These are phyloP conservation scores for Schizochytrium sp. DNA, from an alignment of 108 stramenopile species.

Conservation along the genomic window DNA sequence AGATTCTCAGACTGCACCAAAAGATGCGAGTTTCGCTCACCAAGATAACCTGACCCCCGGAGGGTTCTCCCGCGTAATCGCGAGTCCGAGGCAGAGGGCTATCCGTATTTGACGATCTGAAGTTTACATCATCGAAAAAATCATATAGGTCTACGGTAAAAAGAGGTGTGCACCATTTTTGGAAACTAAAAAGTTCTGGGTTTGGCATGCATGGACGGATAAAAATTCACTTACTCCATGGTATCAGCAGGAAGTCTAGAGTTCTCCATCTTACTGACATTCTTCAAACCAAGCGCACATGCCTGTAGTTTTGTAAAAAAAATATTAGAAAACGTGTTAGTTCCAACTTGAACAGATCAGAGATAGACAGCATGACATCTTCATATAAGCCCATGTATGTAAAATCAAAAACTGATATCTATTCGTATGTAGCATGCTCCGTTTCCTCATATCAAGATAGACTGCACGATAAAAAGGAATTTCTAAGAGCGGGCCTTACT, in stretches of 20 bases:
- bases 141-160: background rate
- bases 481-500: background rate
- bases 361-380: no score
- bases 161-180: background rate
- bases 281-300: background rate
- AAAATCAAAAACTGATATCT: no score
- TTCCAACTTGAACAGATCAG: background rate
- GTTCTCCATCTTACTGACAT: background rate
- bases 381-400: no score
- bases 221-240: background rate
- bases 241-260: conserved; percentile 18
- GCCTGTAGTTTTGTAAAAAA: background rate
- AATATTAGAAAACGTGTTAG: background rate
- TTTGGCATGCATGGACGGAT: background rate
- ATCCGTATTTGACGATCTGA: conserved; percentile 31
- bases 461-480: background rate
- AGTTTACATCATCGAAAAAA: conserved; percentile 29
- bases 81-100: conserved; percentile 33
- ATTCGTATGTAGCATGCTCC: background rate
- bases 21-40: background rate
- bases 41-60: conserved; percentile 42
- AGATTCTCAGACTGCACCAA: conserved; percentile 58
- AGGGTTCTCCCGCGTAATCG: conserved; percentile 56
- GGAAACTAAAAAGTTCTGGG: background rate
- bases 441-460: background rate